Base-by-base conservation (phyloP, 2,329 filamentous ascomycete species). In the Rugonectria rugulosa region DNA sequence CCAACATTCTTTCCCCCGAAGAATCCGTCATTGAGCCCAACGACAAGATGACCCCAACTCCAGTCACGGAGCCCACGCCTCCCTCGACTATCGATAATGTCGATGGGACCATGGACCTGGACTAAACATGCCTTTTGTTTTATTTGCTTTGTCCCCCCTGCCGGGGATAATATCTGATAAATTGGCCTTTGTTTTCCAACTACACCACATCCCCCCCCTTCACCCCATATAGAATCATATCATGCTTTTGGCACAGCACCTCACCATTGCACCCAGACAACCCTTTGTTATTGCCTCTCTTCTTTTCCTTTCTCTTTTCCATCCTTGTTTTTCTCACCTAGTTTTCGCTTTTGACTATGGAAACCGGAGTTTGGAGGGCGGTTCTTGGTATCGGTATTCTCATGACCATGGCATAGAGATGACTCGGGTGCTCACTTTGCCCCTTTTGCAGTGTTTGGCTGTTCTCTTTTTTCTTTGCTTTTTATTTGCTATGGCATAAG, bases 81-180 rank as follows among this genome's bases (percentile, higher is more conserved):
- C 74, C 74, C 6, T 75, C 73, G 4, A 76, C 74, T 26, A 71
- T 75, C 36, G 74, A 76, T 42, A 70, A 74, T 34, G 72, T 67
- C 21, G 73, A 75, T 56, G 66, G 70, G 32, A 57, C 67, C 9
- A 77, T 77, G 75, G 75, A 77, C 21, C 65, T 77, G 19, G 75
- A 77, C 48, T 77, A 65, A 63, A 21, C 21, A 6, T 11, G n/a
- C 36, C 40, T 20, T 38, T 37, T 37, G 17, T 37, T 43, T 27
- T 46, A 32, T 45, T 29, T 34, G 26, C 21, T 14, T 24, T 23
- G 10, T 23, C 23, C 10, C 36, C 20, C n/a, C n/a, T n/a, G 36
- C 20, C 20, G 15, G 29, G 42, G 49, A 57, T 53, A 57, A 51
- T 14, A 52, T 47, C 32, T 24, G 37, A 54, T 37, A 50, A 63